Conservation (phyloP, 805 yeast genomes). For the Lipomyces kockii region DNA sequence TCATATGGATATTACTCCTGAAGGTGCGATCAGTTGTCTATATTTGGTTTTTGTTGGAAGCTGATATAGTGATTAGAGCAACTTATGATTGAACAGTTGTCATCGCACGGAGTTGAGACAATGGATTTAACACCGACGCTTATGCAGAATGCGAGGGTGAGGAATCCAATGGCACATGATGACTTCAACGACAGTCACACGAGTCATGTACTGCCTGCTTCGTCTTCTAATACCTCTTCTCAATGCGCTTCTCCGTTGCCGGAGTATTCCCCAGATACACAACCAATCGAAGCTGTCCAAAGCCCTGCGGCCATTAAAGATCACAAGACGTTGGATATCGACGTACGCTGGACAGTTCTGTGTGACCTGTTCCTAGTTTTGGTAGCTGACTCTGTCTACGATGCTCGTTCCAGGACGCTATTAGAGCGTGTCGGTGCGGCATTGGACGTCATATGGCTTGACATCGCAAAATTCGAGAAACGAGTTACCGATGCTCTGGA, state of each 20-base stretch:
- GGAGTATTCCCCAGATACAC: conserved; percentile 21
- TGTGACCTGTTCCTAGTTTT: conserved; percentile 87
- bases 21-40: conserved; percentile 39
- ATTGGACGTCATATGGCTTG: conserved; percentile 64
- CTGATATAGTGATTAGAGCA: conserved; percentile 55
- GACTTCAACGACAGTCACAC: conserved; percentile 1
- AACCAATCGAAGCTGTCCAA: conserved; percentile 12
- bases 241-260: conserved; percentile 22
- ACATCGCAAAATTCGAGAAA: conserved; percentile 85
- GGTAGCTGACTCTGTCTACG: conserved; percentile 83
- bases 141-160: conserved; percentile 54
- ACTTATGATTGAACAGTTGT: conserved; percentile 82
- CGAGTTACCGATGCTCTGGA: conserved; percentile 89
- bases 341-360: conserved; percentile 88
- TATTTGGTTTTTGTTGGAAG: neutral
- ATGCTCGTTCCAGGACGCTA: conserved; percentile 84
- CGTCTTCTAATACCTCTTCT: neutral
- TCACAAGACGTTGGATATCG: conserved; percentile 56
- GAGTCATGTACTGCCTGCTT: neutral
- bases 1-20: conserved; percentile 77
- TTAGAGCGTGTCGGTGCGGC: conserved; percentile 67
- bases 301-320: conserved; percentile 35
- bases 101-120: conserved; percentile 80
- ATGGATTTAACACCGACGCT: conserved; percentile 71
- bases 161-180: conserved; percentile 52